Percentiles rank a stretch among this genome's conserved stretches.
Evolutionary conservation across 768 basidiomycete genomes (phyloP).

Genomic region (Paxillus rubicundulus): DNA sequence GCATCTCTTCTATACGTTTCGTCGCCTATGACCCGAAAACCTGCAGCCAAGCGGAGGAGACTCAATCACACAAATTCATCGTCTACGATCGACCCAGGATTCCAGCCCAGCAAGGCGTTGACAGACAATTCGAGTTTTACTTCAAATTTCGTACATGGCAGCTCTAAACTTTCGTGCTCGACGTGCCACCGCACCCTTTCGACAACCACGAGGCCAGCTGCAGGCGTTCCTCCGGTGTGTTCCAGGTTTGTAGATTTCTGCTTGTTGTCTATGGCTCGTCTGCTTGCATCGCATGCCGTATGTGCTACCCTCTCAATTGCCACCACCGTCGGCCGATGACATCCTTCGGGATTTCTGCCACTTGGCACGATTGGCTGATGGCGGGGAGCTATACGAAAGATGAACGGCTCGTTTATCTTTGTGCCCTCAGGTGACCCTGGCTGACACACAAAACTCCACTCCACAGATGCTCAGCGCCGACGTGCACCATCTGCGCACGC

Average conservation of each 20-base stretch:
- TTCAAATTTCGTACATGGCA: background rate
- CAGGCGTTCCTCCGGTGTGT: conserved; percentile 11
- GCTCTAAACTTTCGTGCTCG: conserved; percentile 25
- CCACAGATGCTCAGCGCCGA: conserved; percentile 33
- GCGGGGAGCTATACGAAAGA: background rate
- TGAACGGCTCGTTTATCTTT: background rate
- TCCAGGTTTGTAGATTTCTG: conserved; percentile 15
- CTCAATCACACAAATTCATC: conserved; percentile 11
- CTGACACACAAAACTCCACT: conserved; percentile 5
- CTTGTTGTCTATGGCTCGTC: background rate
- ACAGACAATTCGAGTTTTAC: conserved; percentile 20
- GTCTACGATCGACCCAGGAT: conserved; percentile 12
- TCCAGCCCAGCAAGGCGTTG: conserved; percentile 12
- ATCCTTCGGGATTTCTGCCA: background rate
- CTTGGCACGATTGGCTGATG: background rate
- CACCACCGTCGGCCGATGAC: background rate
- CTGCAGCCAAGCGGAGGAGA: conserved; percentile 25
- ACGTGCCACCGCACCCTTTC: conserved; percentile 30
- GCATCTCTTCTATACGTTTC: conserved; percentile 10
- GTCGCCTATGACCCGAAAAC: conserved; percentile 16
- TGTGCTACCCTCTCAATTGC: background rate
- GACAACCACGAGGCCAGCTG: conserved; percentile 14
- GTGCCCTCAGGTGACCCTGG: background rate
- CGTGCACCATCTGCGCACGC: conserved; percentile 37
- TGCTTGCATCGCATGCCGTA: background rate